phyloP scores from a whole-genome alignment of 1,284 basidiomycete species.

The Trichosporon asahii region DNA sequence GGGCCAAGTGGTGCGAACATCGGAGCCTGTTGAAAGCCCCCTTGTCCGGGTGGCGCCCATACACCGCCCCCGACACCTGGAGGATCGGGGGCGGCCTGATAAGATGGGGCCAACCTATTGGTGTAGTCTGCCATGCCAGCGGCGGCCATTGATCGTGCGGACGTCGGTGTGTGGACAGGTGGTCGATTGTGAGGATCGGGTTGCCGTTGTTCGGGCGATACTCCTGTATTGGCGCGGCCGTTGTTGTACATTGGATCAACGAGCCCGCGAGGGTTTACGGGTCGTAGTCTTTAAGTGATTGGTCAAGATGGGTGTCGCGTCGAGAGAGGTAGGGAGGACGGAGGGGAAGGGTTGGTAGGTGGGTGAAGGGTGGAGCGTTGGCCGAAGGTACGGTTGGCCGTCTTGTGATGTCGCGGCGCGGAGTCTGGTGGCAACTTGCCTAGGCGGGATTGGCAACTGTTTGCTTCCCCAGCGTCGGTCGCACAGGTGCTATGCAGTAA shows the following conservation, averaged over 20 bases:
- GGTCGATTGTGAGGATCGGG: neutral
- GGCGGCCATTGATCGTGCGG: conserved; percentile 3
- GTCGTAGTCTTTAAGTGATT: neutral
- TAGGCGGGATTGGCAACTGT: neutral
- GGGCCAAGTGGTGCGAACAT: neutral
- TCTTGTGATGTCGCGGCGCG: neutral
- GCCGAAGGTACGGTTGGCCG: neutral
- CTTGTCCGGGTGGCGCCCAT: neutral
- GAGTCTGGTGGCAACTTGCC: neutral
- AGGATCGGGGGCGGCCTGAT: conserved; percentile 5
- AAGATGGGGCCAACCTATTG: conserved; percentile 6
- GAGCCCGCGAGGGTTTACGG: neutral
- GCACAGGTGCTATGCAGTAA: neutral
- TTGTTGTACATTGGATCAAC: conserved; percentile 9
- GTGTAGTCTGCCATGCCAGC: conserved; percentile 8
- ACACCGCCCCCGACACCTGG: conserved; percentile 5
- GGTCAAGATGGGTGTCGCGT: neutral
- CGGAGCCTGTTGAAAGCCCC: conserved; percentile 4
- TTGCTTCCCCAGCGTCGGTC: neutral
- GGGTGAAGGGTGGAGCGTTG: conserved; percentile 3
- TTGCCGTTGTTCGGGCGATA: conserved; percentile 5
- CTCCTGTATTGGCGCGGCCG: neutral
- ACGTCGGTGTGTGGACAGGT: neutral
- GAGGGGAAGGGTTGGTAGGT: neutral
- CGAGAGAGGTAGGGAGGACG: neutral